Conservation (phyloP, 202 grass and related monocot species). For the Hordeum pubiflorum region DNA sequence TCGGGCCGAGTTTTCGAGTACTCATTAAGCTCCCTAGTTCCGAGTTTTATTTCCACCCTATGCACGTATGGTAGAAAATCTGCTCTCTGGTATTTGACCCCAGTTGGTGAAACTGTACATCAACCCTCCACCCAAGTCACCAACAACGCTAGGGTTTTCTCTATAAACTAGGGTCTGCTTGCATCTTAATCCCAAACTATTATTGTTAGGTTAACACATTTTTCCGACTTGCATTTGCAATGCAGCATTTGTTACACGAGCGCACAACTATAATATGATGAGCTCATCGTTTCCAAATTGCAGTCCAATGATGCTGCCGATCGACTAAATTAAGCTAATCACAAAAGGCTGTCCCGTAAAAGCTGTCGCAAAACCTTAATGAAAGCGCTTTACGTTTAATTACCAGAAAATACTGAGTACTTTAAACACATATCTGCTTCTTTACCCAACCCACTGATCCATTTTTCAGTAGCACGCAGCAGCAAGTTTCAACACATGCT, state of each 20-base stretch:
- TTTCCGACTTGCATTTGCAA: background rate
- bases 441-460: constrained; percentile 43
- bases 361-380: constrained; percentile 16
- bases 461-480: background rate
- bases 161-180: background rate
- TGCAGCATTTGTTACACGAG: background rate
- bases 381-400: constrained; percentile 34
- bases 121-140: too few relatives aligned
- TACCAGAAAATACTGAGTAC: background rate
- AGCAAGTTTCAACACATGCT: constrained; percentile 37
- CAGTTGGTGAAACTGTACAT: too few relatives aligned
- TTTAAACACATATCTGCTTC: constrained; percentile 28
- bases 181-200: background rate
- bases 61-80: too few relatives aligned
- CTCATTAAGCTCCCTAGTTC: too few relatives aligned
- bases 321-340: constrained; percentile 30
- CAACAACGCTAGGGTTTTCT: background rate
- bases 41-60: too few relatives aligned
- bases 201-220: background rate
- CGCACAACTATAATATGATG: background rate
- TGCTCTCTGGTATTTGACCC: too few relatives aligned
- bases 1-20: too few relatives aligned
- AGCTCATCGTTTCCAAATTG: constrained; percentile 32
- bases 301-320: constrained; percentile 16
- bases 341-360: constrained; percentile 17